phyloP scores from a whole-genome alignment of 1,284 basidiomycete genomes.

The Xanthoconium separans region DNA sequence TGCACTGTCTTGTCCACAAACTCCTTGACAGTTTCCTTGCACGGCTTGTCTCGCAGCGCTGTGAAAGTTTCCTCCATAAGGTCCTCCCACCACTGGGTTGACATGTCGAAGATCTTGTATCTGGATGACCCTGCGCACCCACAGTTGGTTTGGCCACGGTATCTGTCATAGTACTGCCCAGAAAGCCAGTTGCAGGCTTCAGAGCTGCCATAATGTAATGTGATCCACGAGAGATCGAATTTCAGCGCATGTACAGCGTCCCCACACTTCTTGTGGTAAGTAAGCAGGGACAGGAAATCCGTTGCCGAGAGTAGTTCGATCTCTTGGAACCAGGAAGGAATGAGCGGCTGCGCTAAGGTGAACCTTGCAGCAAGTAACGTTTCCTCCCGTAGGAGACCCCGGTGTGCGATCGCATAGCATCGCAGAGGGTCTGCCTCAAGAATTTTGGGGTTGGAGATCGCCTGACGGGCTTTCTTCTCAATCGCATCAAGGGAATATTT shows the following conservation, averaged over 20 bases:
- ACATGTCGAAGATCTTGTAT: too few relatives aligned
- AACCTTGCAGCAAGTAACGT: neutral
- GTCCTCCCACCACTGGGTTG: too few relatives aligned
- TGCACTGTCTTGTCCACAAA: neutral
- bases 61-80: too few relatives aligned
- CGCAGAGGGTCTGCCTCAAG: neutral
- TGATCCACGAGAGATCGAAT: neutral
- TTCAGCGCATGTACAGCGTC: neutral
- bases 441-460: too few relatives aligned
- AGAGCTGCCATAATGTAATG: neutral
- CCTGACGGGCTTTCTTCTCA: too few relatives aligned
- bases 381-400: neutral
- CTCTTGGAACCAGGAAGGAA: neutral
- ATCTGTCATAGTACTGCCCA: neutral
- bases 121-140: neutral
- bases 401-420: neutral
- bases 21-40: too few relatives aligned
- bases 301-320: neutral
- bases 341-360: neutral
- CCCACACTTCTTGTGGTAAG: neutral
- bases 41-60: too few relatives aligned
- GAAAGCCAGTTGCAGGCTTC: neutral
- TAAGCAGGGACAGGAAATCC: neutral
- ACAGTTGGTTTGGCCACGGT: too few relatives aligned
- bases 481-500: too few relatives aligned